Evolutionary conservation across 352 stramenopile genomes (phyloP), one percentile per base, ranked within the genome.

Genomic region (Globisporangium iwayamae): DNA sequence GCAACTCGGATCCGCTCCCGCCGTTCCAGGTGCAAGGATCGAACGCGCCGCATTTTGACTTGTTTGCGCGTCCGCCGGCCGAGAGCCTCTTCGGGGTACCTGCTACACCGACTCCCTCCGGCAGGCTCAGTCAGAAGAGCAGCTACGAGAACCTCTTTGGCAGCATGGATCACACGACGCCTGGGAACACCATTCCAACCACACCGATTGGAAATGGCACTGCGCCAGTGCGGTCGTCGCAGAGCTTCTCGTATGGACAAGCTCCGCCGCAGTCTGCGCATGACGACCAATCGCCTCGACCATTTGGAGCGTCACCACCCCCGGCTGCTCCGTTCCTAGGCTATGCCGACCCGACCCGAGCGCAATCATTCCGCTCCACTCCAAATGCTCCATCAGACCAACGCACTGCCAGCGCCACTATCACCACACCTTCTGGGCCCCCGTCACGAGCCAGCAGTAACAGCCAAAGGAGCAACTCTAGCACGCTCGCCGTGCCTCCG

Each of bases 271-370:
- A 67, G 18, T 22, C 69, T 22, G 22, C 48, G 38, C 59, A 48
- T 9, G 59, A 65, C 14, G 59, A 65, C 18, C 50, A 59, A 16
- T 48, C 59, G n/a, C 59, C 38, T 30, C 59, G 59, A 22, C 59
- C 39, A 18, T 65, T 59, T 10, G 48, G 48, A 28, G 59, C 48
- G 4, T 58, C 76, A 3, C 83, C 81, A 36, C 83, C 83, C 48
- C 78, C 81, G 45, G 81, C 83, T 55, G 81, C 83, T 13, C 84
- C 84, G 18, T 91, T 91, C 67, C 60, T 93, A 10, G 77, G 77
- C 8, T 93, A 90, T 62, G 74, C 64, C 18, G 71, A 90, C 48
- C 41, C 64, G n/a, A 62, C 69, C 7, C 66, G 77, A 16, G 74
- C 75, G 30, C 76, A 89, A 53, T 89, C 78, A 20, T 75, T 75